Evolutionary conservation across 805 yeast species (phyloP), one percentile per base, ranked within the genome.

Genomic region (Pichia insulana): DNA sequence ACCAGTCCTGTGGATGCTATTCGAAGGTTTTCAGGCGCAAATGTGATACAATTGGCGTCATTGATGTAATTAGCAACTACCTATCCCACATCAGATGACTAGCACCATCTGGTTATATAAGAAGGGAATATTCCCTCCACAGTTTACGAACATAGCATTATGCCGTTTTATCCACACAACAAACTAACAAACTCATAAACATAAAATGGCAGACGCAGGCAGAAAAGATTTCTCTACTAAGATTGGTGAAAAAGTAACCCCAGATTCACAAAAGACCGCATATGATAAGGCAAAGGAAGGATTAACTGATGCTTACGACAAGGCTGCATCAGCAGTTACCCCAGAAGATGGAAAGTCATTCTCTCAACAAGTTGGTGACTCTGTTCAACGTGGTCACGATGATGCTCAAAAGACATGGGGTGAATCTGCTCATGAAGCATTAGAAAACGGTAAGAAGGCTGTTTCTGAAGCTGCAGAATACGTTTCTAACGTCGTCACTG

Each of bases 161-260:
- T 22, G n/a, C 30, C n/a, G 16, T 34, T 32, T 18, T 38, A 8
- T 16, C 11, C 17, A 17, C 10, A 15, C 30, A 2, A 20, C 16
- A 30, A 31, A 22, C 31, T 22, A 25, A 18, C 36, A 27, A 30
- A 31, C n/a, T 41, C 36, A 46, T 26, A 39, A 16, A 34, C 15
- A 37, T 25, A 45, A 27, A 37, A 58, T 57, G 63, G 55, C 62
- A 27, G 61, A 57, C 46, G 40, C 52, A 39, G 61, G 84, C 56
- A 83, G 96, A 82, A 88, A 87, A 69, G 67, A 72, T 61, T 71
- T 87, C 57, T 52, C 80, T 51, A 82, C 80, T 61, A 83, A 85
- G 67, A 66, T 73, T 51, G 41, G 73, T 44, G 96, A 87, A 73
- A 58, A 73, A 35, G 45, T 83, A 37, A 83, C 74, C 51, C 95